Base-by-base conservation (phyloP, 2,329 filamentous ascomycete genomes). In the Pseudofabraea citricarpa region DNA sequence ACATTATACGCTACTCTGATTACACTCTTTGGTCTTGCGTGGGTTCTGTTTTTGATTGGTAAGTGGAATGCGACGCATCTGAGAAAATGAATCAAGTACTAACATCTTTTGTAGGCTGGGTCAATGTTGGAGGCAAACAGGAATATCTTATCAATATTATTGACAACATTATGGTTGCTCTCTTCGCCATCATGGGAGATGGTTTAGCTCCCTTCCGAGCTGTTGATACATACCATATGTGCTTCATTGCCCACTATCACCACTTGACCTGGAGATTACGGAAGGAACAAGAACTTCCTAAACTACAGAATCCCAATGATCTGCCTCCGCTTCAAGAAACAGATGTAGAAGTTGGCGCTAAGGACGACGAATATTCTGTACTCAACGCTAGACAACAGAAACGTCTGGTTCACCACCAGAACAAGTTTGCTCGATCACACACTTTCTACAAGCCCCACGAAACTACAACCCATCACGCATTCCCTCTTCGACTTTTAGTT, bases 391-490 rank as follows among this genome's bases (percentile, higher is more conserved):
- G 75, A 46, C 85, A 93, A 60, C 84, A 90, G 57, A 73, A 74
- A 47, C 78, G 75, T 38, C 73, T 94, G 8, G 73, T 82, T 40
- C 83, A 93, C 59, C 88, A 94, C 57, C 85, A 90, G 58, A 75
- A 72, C 53, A 91, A 90, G 57, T 85, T 93, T 57, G 75, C 84
- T 58, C 88, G 85, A 54, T 89, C 84, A 0, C 88, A 94, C 61
- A 90, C 85, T 5, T 94, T 91, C 64, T 94, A 94, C 71, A 90
- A 90, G 56, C 87, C 88, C 0, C 85, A 94, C 62, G 88, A 94
- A 64, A 94, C 88, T 0, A 72, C 79, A 24, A 94, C 88, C 0
- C 88, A 94, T 60, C 74, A 81, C 58, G 84, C 88, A 0, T 94
- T 94, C 49, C 87, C 88, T 0, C 69, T 90, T 1, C 74, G 76